Percentiles rank a stretch among this genome's conserved stretches.
Conservation (phyloP, 2,329 filamentous ascomycete genomes). For the Cercospora sp. region DNA sequence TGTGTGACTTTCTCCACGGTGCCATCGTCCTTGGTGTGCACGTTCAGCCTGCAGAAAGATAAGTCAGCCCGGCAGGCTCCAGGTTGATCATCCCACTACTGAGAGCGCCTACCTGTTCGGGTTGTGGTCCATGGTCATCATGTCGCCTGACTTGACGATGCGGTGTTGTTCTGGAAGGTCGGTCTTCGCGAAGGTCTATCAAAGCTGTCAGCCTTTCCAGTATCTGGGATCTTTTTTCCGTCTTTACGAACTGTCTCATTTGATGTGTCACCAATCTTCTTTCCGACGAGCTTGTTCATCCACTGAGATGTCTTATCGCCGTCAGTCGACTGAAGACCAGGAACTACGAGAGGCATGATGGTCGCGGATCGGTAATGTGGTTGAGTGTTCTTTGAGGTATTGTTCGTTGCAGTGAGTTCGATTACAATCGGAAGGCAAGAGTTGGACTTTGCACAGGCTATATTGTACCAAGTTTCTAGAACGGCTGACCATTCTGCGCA, state of each 20-base stretch:
- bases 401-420: not conserved
- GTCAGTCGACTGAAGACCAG: conserved; percentile 47
- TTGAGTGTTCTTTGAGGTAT: not conserved
- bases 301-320: conserved; percentile 46
- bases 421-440: not conserved
- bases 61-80: not conserved
- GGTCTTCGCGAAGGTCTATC: conserved; percentile 52
- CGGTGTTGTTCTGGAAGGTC: conserved; percentile 53
- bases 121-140: conserved; percentile 51
- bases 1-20: conserved; percentile 52
- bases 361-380: not conserved
- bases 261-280: conserved; percentile 52
- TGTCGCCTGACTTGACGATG: conserved; percentile 48
- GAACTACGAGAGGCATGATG: conserved; percentile 55
- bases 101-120: conserved; percentile 44
- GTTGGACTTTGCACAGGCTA: not conserved
- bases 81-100: not conserved
- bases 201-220: not conserved
- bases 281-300: conserved; percentile 53
- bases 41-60: conserved; percentile 43
- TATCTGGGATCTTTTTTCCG: not conserved
- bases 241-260: conserved; percentile 45
- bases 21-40: conserved; percentile 52
- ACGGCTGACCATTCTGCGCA: not conserved
- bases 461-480: conserved; percentile 9